A percentile compares a stretch with the other conserved stretches of the same genome.
Conservation (phyloP, 106 monocot genomes). For the Dendrobium chrysotoxum region DNA sequence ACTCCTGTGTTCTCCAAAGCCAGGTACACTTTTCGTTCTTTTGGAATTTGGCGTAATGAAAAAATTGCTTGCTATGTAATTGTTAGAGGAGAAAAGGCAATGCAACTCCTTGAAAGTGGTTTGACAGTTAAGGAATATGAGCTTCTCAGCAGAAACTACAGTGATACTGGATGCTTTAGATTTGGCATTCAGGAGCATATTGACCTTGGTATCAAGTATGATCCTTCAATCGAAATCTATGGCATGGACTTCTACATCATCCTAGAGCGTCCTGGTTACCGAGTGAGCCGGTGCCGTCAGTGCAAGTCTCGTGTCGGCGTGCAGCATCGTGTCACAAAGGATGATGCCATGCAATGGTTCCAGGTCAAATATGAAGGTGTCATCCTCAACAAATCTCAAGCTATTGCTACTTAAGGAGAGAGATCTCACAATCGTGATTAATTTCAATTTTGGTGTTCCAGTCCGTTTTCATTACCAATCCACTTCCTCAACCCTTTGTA, state of each 20-base stretch:
- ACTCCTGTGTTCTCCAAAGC: constrained; percentile 58
- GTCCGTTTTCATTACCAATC: no score
- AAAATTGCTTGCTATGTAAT: constrained; percentile 62
- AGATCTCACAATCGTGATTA: no score
- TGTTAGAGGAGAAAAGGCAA: constrained; percentile 57
- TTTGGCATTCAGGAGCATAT: constrained; percentile 79
- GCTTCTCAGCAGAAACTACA: constrained; percentile 52
- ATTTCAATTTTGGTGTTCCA: no score
- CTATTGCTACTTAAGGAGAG: no score
- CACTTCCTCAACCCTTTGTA: no score
- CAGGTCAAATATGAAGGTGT: constrained; percentile 78
- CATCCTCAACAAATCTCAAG: constrained; percentile 65
- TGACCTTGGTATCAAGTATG: constrained; percentile 51
- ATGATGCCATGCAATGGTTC: constrained; percentile 81
- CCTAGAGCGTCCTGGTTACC: constrained; percentile 48
- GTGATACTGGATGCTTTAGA: constrained; percentile 63
- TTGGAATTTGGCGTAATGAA: no score
- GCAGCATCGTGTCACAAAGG: constrained; percentile 60
- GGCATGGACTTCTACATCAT: constrained; percentile 66
- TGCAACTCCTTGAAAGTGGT: constrained; percentile 59
- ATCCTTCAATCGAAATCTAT: constrained; percentile 64
- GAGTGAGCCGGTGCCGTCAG: constrained; percentile 46
- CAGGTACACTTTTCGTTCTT: constrained; percentile 52
- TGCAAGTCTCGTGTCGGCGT: constrained; percentile 58
- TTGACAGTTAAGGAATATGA: no score